phyloP scores from a whole-genome alignment of 75 land plant genomes.

The Pinus albicaulis region DNA sequence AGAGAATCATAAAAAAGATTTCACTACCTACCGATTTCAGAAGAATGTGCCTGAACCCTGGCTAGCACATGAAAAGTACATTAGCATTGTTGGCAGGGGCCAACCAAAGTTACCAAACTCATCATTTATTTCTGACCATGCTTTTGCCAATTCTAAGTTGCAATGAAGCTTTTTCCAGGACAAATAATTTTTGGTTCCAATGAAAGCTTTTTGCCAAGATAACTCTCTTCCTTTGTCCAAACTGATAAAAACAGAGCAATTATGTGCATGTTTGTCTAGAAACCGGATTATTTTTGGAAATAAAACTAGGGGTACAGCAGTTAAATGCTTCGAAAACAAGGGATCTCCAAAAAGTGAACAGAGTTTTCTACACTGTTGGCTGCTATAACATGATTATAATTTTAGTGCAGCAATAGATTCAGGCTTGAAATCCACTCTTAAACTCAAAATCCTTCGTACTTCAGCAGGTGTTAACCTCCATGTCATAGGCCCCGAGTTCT shows the following conservation, averaged over 20 bases:
- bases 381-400: constrained; percentile 28
- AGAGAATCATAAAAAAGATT: not conserved
- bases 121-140: not conserved
- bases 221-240: not conserved
- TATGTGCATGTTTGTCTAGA: not conserved
- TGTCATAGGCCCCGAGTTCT: constrained; percentile 98
- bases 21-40: not conserved
- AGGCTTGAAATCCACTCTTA: constrained; percentile 88
- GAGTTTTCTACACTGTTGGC: not conserved
- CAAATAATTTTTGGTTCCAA: not conserved
- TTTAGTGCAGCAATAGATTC: constrained; percentile 88
- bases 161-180: not conserved
- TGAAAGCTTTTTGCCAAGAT: not conserved
- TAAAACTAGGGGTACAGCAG: not conserved
- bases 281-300: not conserved
- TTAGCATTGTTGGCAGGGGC: not conserved
- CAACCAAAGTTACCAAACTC: constrained; percentile 1
- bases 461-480: constrained; percentile 96
- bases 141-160: not conserved
- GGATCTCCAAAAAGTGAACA: not conserved
- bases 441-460: constrained; percentile 76
- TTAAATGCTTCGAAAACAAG: not conserved
- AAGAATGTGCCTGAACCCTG: not conserved
- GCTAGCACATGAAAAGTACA: not conserved
- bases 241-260: not conserved